These are phyloP conservation scores for Lactarius indigo DNA, from an alignment of 768 basidiomycete genomes.

Conservation along the genomic window DNA sequence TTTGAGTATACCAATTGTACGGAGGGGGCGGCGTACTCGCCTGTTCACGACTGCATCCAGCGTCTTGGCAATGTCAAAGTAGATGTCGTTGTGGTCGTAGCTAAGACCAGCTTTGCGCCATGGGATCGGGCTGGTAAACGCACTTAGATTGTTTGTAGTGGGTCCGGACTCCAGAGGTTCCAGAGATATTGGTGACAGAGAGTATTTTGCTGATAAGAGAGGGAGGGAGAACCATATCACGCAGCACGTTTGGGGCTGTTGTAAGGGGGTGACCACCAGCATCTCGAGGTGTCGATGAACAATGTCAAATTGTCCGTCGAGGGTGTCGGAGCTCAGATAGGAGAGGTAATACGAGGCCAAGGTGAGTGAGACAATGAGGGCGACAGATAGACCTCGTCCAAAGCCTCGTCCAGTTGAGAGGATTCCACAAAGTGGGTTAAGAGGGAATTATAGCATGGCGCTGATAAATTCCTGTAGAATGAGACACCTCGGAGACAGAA, in stretches of 20 bases:
- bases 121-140: conserved; percentile 87
- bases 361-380: too few species aligned
- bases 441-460: too few species aligned
- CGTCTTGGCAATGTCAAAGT: conserved; percentile 86
- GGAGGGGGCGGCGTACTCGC: conserved; percentile 27
- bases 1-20: too few species aligned
- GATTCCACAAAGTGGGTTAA: too few species aligned
- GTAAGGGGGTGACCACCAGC: conserved; percentile 90
- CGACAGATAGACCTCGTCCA: too few species aligned
- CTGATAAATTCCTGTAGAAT: too few species aligned
- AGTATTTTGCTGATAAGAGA: too few species aligned
- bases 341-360: too few species aligned
- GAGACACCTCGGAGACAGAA: too few species aligned
- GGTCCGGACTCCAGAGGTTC: conserved; percentile 34
- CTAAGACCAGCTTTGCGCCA: conserved; percentile 85
- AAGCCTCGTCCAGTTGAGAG: too few species aligned
- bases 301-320: conserved; percentile 59
- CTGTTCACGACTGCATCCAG: conserved; percentile 73
- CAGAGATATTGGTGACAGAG: conserved; percentile 50
- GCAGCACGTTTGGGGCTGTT: conserved; percentile 82
- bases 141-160: conserved; percentile 31
- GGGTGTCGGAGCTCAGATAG: too few species aligned
- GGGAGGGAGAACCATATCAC: conserved; percentile 92
- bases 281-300: conserved; percentile 96
- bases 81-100: conserved; percentile 89